Percentiles rank a stretch among this genome's conserved stretches.
Evolutionary conservation across 1,284 basidiomycete genomes (phyloP).

Genomic region (Fomitopsis betulina): DNA sequence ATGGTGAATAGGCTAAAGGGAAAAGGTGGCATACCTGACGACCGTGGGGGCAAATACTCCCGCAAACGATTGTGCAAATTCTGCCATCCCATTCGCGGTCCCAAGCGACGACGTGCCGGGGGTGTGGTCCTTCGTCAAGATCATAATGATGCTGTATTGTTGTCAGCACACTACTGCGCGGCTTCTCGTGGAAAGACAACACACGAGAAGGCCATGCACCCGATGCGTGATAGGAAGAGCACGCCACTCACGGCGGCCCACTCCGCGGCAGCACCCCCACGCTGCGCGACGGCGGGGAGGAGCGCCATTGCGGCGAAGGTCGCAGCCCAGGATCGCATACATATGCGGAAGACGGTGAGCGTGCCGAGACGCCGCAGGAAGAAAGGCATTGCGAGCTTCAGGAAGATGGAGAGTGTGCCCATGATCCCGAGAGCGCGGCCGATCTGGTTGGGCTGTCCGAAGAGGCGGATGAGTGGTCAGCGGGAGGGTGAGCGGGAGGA

Average conservation of each 20-base stretch:
- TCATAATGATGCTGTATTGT: slow-evolving; percentile 48
- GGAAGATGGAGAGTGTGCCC: slow-evolving; percentile 31
- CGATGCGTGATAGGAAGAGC: slow-evolving; percentile 30
- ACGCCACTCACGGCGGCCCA: slow-evolving; percentile 31
- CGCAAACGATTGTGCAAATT: slow-evolving; percentile 53
- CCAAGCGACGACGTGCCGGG: slow-evolving; percentile 51
- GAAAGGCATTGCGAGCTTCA: slow-evolving; percentile 33
- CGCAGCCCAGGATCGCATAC: slow-evolving; percentile 31
- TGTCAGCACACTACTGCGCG: slow-evolving; percentile 1
- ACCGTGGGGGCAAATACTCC: slow-evolving; percentile 53
- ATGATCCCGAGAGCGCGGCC: slow-evolving; percentile 49
- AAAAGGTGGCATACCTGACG: slow-evolving; percentile 20
- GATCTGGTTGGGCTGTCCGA: slow-evolving; percentile 48
- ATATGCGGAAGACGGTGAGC: slow-evolving; percentile 27
- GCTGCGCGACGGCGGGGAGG: slow-evolving; percentile 25
- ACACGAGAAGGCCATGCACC: slow-evolving; percentile 34
- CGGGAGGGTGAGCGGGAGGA: slow-evolving; percentile 3
- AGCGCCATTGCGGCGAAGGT: slow-evolving; percentile 32
- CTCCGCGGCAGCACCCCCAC: slow-evolving; percentile 20
- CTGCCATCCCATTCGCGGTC: slow-evolving; percentile 58
- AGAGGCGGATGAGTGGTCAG: neutral
- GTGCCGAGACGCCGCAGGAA: slow-evolving; percentile 30
- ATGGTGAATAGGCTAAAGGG: too few relatives aligned
- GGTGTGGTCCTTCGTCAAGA: slow-evolving; percentile 50
- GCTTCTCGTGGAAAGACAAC: slow-evolving; percentile 11